These are phyloP conservation scores for Lasiosphaeris hirsuta DNA, from an alignment of 495 filamentous ascomycete genomes.

Conservation along the genomic window DNA sequence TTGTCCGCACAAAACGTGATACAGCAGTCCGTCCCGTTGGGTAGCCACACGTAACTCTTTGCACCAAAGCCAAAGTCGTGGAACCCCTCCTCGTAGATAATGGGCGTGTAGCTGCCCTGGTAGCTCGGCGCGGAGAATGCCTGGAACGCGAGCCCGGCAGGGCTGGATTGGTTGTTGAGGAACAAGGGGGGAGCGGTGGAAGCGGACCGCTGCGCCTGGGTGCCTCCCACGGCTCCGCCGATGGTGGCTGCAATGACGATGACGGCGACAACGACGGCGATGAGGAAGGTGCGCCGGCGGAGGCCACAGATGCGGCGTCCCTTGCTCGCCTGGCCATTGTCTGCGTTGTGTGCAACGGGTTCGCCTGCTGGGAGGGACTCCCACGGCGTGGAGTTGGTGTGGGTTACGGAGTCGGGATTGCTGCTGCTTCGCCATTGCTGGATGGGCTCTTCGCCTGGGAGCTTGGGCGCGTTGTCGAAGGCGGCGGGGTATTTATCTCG, in stretches of 20 bases:
- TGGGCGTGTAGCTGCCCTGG: slow-evolving; percentile 9
- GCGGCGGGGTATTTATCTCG: slow-evolving; percentile 25
- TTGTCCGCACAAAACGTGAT: slow-evolving; percentile 23
- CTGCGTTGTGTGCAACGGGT: not conserved
- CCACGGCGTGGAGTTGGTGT: slow-evolving; percentile 17
- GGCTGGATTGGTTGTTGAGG: slow-evolving; percentile 23
- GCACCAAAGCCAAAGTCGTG: slow-evolving; percentile 19
- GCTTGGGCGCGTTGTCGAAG: slow-evolving; percentile 26
- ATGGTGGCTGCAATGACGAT: slow-evolving; percentile 24
- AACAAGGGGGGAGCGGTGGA: slow-evolving; percentile 1
- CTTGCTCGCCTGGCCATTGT: not conserved
- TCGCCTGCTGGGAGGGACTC: slow-evolving; percentile 7
- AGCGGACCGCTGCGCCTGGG: not conserved
- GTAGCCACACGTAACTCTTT: slow-evolving; percentile 26
- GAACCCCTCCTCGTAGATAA: slow-evolving; percentile 20
- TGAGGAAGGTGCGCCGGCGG: slow-evolving; percentile 21
- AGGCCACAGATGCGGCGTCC: slow-evolving; percentile 24
- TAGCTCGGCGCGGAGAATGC: slow-evolving; percentile 12
- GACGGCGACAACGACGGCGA: slow-evolving; percentile 15
- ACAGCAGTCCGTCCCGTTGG: slow-evolving; percentile 22
- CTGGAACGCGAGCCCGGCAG: slow-evolving; percentile 20
- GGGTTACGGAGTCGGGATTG: not conserved
- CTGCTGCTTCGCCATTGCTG: not conserved
- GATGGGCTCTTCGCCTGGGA: slow-evolving; percentile 6
- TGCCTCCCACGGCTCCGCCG: slow-evolving; percentile 28